Percentiles rank a stretch among this genome's conserved stretches.
Evolutionary conservation across 306 rosid species (phyloP).

Genomic region (Cicer yamashitae): DNA sequence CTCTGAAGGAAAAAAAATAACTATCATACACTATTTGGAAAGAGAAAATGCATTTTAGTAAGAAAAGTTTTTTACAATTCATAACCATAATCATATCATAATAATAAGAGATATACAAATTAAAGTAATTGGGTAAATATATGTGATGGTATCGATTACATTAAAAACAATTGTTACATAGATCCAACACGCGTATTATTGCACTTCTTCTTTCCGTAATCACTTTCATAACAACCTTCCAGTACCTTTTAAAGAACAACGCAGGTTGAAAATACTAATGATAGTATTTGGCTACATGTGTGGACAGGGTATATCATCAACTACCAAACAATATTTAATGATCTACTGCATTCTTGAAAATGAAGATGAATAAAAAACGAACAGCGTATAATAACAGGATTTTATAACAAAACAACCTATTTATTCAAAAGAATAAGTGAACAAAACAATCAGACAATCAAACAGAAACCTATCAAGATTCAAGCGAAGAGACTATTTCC

Average conservation of each 20-base stretch:
- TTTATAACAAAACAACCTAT: too few relatives aligned
- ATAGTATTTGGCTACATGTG: background rate
- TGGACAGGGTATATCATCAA: background rate
- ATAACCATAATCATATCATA: too few relatives aligned
- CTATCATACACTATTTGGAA: background rate
- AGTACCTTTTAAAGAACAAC: background rate
- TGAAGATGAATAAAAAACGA: background rate
- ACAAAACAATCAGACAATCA: background rate
- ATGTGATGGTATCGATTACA: background rate
- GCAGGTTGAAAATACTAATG: background rate
- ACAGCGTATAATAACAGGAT: background rate
- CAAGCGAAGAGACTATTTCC: background rate
- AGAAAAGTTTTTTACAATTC: background rate
- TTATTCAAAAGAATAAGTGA: background rate
- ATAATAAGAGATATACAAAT: background rate
- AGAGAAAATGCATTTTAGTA: background rate
- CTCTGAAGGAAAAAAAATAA: constrained; percentile 18
- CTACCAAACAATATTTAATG: background rate
- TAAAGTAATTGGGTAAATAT: background rate
- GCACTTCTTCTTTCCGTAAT: background rate
- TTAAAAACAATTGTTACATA: background rate
- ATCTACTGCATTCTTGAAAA: background rate
- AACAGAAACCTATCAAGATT: constrained; percentile 21
- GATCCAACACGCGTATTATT: background rate
- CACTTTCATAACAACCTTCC: background rate